A percentile compares a stretch with the other conserved stretches of the same genome.
Conservation (phyloP, 495 filamentous ascomycete species). For the Penicillium lagena region DNA sequence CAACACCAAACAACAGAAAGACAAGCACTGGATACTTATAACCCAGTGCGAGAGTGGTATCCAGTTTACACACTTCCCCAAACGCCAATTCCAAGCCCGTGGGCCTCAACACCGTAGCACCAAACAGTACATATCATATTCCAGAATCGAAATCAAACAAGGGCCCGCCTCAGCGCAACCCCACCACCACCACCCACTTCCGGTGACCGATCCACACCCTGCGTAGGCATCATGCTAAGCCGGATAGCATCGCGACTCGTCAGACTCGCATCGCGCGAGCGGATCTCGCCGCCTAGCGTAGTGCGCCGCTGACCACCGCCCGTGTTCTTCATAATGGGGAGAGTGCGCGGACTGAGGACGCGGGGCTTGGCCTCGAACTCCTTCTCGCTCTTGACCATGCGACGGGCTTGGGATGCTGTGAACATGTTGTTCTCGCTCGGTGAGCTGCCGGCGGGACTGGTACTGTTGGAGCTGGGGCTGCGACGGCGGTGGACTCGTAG, state of each 20-base stretch:
- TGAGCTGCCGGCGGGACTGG: conserved; percentile 38
- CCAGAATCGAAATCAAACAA: too few species aligned
- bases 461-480: conserved; percentile 49
- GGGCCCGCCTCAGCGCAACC: conserved; percentile 4
- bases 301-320: conserved; percentile 34
- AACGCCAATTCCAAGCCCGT: conserved; percentile 3
- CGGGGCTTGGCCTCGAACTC: conserved; percentile 46
- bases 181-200: conserved; percentile 1
- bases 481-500: conserved; percentile 51
- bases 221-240: conserved; percentile 32
- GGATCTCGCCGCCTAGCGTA: conserved; percentile 44
- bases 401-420: conserved; percentile 60
- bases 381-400: conserved; percentile 64
- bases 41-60: conserved; percentile 24
- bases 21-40: conserved; percentile 1
- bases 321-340: conserved; percentile 58
- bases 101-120: too few species aligned
- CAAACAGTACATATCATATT: too few species aligned
- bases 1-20: conserved; percentile 6
- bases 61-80: conserved; percentile 19
- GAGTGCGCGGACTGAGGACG: conserved; percentile 58
- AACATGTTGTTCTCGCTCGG: conserved; percentile 56
- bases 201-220: conserved; percentile 11
- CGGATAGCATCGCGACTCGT: conserved; percentile 38
- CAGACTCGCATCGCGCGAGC: conserved; percentile 37